Conservation (phyloP, 331 rosid species). For the Quercus lobata region DNA sequence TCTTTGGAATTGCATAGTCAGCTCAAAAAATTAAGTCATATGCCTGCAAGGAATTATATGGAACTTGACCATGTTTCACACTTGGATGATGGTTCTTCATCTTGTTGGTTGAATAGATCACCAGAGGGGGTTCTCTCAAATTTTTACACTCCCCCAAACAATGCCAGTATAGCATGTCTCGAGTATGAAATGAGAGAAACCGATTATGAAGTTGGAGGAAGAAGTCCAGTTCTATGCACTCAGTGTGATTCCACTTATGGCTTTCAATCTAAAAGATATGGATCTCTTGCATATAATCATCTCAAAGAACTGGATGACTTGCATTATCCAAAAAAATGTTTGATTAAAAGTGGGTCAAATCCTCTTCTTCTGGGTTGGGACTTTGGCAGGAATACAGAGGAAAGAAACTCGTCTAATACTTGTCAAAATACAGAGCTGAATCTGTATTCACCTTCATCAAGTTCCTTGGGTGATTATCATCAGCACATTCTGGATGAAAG, state of each 20-base stretch:
- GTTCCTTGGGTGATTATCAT: too few relatives aligned
- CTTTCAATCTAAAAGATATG: constrained; percentile 30
- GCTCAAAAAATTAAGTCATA: neutral
- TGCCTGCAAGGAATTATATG: too few relatives aligned
- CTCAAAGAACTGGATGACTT: constrained; percentile 29
- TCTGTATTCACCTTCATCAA: too few relatives aligned
- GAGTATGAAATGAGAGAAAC: too few relatives aligned
- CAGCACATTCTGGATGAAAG: too few relatives aligned
- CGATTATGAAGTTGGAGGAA: constrained; percentile 19
- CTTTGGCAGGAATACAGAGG: constrained; percentile 16
- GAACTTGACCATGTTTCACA: too few relatives aligned
- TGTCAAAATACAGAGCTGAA: too few relatives aligned
- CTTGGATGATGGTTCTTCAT: too few relatives aligned
- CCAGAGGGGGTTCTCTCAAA: too few relatives aligned
- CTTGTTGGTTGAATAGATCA: too few relatives aligned
- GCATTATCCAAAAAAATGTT: constrained; percentile 14
- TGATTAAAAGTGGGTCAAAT: constrained; percentile 23
- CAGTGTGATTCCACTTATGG: constrained; percentile 16
- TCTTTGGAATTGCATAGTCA: constrained; percentile 29
- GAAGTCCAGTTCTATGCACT: constrained; percentile 25
- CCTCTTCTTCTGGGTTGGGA: constrained; percentile 47
- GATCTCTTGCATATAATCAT: constrained; percentile 16
- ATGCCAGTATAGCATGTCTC: too few relatives aligned
- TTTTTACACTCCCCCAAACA: too few relatives aligned
- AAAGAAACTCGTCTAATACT: neutral